A percentile compares a stretch with the other conserved stretches of the same genome.
Conservation (phyloP, 116 monocot species). For the Cymodocea nodosa region DNA sequence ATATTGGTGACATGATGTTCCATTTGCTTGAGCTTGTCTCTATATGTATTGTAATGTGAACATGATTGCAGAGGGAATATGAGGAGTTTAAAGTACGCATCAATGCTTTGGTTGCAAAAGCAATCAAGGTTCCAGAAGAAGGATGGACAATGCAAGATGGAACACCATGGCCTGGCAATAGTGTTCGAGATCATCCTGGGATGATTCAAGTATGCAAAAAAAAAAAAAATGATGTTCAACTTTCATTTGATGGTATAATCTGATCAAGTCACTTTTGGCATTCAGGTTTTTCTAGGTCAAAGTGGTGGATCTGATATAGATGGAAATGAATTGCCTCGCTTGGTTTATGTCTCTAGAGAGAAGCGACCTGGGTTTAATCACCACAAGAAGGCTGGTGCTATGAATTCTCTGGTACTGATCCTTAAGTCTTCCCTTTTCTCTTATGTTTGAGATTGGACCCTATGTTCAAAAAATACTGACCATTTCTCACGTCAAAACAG, state of each 20-base stretch:
- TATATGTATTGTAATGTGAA: background rate
- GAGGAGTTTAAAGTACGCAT: constrained; percentile 87
- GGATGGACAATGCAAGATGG: constrained; percentile 99
- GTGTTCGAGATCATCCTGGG: constrained; percentile 92
- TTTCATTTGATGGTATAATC: background rate
- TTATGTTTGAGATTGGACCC: no score
- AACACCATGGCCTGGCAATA: constrained; percentile 89
- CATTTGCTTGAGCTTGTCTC: no score
- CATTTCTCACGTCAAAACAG: constrained; percentile 12
- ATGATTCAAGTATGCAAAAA: constrained; percentile 70
- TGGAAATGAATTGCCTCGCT: constrained; percentile 69
- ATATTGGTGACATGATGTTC: background rate
- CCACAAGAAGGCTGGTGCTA: constrained; percentile 89
- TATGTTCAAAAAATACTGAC: no score
- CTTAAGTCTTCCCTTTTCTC: background rate
- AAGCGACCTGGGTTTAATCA: constrained; percentile 78
- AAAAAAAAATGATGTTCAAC: background rate
- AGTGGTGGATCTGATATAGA: constrained; percentile 67
- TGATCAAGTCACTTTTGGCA: background rate
- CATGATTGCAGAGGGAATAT: constrained; percentile 54
- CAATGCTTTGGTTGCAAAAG: constrained; percentile 88
- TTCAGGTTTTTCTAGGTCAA: constrained; percentile 75
- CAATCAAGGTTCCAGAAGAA: constrained; percentile 86
- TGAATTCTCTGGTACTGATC: constrained; percentile 58
- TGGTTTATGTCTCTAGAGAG: constrained; percentile 78